Conservation (phyloP, 192 early-diverging fungal genomes). For the Spizellomyces punctatus region DNA sequence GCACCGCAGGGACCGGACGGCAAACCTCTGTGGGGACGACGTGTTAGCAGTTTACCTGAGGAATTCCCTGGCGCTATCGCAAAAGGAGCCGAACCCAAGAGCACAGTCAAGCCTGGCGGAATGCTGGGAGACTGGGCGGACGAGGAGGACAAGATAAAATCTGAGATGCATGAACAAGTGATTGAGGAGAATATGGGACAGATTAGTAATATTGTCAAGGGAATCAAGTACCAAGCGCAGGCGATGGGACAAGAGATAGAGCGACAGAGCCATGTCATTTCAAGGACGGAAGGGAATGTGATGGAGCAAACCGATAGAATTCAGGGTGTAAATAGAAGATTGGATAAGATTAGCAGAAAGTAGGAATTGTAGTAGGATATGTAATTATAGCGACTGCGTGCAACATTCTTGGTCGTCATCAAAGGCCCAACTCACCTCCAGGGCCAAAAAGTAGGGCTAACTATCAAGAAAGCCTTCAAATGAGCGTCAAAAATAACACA, state of each 20-base stretch:
- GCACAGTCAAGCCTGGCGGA: neutral
- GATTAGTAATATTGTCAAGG: constrained; percentile 7
- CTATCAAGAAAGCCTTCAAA: too few relatives aligned
- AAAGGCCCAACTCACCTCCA: too few relatives aligned
- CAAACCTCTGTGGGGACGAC: constrained; percentile 22
- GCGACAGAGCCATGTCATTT: constrained; percentile 10
- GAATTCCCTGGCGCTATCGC: neutral
- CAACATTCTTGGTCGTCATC: too few relatives aligned
- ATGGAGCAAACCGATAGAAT: constrained; percentile 4
- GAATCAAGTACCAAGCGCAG: constrained; percentile 9
- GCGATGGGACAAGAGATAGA: constrained; percentile 11
- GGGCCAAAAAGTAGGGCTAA: too few relatives aligned
- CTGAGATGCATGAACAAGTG: constrained; percentile 14
- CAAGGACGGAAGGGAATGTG: constrained; percentile 10
- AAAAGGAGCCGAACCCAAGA: neutral
- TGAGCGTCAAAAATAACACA: too few relatives aligned
- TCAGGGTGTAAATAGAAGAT: constrained; percentile 14
- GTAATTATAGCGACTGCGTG: too few relatives aligned
- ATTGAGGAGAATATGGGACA: constrained; percentile 17
- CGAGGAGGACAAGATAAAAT: constrained; percentile 6
- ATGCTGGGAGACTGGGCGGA: constrained; percentile 20
- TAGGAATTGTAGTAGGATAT: neutral
- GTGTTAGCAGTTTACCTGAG: constrained; percentile 25
- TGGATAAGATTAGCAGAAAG: constrained; percentile 25
- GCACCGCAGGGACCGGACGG: constrained; percentile 7